phyloP scores from a whole-genome alignment of 495 filamentous ascomycete genomes.

The Polyplosphaeria fusca region DNA sequence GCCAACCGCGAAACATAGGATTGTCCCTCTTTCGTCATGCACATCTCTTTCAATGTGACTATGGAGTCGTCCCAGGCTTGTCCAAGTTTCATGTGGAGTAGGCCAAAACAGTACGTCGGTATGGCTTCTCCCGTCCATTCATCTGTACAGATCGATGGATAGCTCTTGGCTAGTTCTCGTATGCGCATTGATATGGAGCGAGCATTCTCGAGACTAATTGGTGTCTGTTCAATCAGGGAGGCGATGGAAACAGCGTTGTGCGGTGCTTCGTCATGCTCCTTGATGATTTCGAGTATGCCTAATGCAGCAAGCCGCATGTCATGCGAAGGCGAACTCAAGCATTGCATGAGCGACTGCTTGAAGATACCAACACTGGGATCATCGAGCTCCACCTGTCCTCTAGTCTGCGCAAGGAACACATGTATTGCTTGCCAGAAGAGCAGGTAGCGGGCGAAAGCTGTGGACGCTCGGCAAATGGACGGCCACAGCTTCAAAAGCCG shows the following conservation, averaged over 20 bases:
- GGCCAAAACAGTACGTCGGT: conserved; percentile 80
- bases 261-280: conserved; percentile 31
- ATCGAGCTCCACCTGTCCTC: conserved; percentile 1
- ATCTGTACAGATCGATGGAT: conserved; percentile 50
- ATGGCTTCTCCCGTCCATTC: conserved; percentile 69
- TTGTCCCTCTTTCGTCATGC: conserved; percentile 66
- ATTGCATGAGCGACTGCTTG: conserved; percentile 60
- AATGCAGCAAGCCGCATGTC: conserved; percentile 67
- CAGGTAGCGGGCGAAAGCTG: conserved; percentile 5
- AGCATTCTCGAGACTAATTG: conserved; percentile 68
- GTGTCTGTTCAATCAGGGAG: conserved; percentile 71
- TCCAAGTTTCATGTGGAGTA: conserved; percentile 77
- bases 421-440: conserved; percentile 31
- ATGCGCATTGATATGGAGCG: conserved; percentile 78
- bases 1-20: conserved; percentile 68
- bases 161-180: conserved; percentile 67
- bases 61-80: conserved; percentile 83
- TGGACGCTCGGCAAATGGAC: conserved; percentile 14
- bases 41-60: conserved; percentile 69
- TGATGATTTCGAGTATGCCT: conserved; percentile 56
- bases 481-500: conserved; percentile 14
- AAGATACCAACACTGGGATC: conserved; percentile 49
- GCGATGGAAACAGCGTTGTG: conserved; percentile 47
- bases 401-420: not conserved
- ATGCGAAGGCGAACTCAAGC: conserved; percentile 70